Percentiles rank a stretch among this genome's conserved stretches.
Evolutionary conservation across 495 filamentous ascomycete genomes (phyloP).

Genomic region (Achaetomiella virescens): DNA sequence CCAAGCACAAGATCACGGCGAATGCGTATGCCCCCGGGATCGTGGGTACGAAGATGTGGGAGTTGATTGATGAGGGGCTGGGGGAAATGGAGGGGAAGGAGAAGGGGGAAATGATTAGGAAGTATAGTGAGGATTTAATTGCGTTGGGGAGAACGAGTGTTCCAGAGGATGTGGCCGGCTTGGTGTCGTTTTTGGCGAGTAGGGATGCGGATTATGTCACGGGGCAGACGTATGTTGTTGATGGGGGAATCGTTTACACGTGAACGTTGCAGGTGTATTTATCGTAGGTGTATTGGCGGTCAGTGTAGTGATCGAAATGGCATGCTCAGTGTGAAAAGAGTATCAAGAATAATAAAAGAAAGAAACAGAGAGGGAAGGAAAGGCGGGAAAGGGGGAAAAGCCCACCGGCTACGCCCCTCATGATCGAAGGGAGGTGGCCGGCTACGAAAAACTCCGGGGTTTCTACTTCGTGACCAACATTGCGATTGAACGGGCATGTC

Average conservation of each 20-base stretch:
- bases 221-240: constrained; percentile 56
- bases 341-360: too few relatives aligned
- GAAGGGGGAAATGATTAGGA: constrained; percentile 48
- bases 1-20: constrained; percentile 51
- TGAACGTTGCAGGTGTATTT: constrained; percentile 5
- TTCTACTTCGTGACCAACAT: too few relatives aligned
- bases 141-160: constrained; percentile 46
- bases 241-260: constrained; percentile 53
- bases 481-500: too few relatives aligned
- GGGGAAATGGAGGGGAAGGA: constrained; percentile 37
- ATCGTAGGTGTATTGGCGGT: neutral
- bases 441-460: too few relatives aligned
- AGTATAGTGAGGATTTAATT: constrained; percentile 41
- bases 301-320: too few relatives aligned
- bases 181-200: constrained; percentile 52
- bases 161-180: constrained; percentile 53
- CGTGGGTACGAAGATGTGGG: constrained; percentile 58
- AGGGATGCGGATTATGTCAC: constrained; percentile 54
- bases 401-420: too few relatives aligned
- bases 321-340: too few relatives aligned
- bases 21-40: constrained; percentile 60
- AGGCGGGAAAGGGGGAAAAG: too few relatives aligned
- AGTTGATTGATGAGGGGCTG: constrained; percentile 49
- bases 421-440: too few relatives aligned
- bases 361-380: too few relatives aligned